A percentile compares a stretch with the other conserved stretches of the same genome.
phyloP scores from a whole-genome alignment of 176 grass and related monocot species.

The barley (Hordeum vulgare) region MorexV3_pseudomolecules_assembly NC_058524.1:519166556-519167055 shows the following conservation, averaged over 20 bases:
- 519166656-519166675: neutral
- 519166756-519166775: slow-evolving; percentile 2
- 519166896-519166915: slow-evolving; percentile 52
- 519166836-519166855: slow-evolving; percentile 14
- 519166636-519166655: neutral
- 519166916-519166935: slow-evolving; percentile 64
- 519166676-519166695: neutral
- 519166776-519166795: neutral
- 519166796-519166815: neutral
- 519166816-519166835: neutral
- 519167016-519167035: slow-evolving; percentile 80
- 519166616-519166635: neutral
- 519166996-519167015: slow-evolving; percentile 96
- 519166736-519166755: neutral
- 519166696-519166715: neutral
- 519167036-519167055: slow-evolving; percentile 15
- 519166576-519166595: neutral
- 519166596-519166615: neutral
- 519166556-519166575: slow-evolving; percentile 21
- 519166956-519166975: slow-evolving; percentile 69
- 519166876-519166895: slow-evolving; percentile 67
- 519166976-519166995: slow-evolving; percentile 83
- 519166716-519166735: neutral
- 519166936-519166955: slow-evolving; percentile 70
- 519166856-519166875: slow-evolving; percentile 87